Base-by-base conservation (phyloP, 768 basidiomycete species). In the Tylopilus sp. region DNA sequence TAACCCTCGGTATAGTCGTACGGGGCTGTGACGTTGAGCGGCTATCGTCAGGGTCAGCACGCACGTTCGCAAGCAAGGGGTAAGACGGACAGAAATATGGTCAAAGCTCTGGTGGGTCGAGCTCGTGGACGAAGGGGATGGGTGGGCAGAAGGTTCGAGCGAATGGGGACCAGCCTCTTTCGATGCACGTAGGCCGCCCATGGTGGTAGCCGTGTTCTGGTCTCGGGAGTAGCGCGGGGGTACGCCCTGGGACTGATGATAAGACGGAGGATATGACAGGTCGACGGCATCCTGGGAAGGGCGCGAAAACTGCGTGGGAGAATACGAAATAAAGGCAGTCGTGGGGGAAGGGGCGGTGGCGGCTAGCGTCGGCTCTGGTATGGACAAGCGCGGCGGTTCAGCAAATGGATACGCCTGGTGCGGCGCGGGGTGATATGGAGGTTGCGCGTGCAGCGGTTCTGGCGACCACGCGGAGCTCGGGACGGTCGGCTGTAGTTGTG, bases 1-100 rank as follows among this genome's bases (percentile, higher is more conserved):
- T 98, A 98, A 21, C 93, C 93, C 74, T 97, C 89, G 16, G 92
- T 96, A 64, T 98, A 97, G 67, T 96, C 93, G 65, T 93, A 96
- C 6, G 92, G 89, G 64, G 81, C 77, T 16, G 84, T 82, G 41
- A 86, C 78, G 28, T 55, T 78, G 43, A 80, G 84, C 68, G 72
- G 83, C 77, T 75, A 78, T 73, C 76, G 89, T 72, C 74, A 79
- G 73, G 75, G 85, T 78, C 54, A 81, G 57, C 76, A 71, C 5
- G 75, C 76, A 28, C 67, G 63, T 64, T 63, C 7, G 60, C 64
- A 45, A 54, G 24, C 40, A 38, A 50, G 44, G 42, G 45, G 37
- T 29, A 45, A n/a, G 19, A 67, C 69, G 30, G 30, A 71, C 69
- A 1, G 63, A 71, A 54, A 56, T 31, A 19, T 63, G 57, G 14